phyloP scores from a whole-genome alignment of 148 eudicot species.

The Bassia scoparia region DNA sequence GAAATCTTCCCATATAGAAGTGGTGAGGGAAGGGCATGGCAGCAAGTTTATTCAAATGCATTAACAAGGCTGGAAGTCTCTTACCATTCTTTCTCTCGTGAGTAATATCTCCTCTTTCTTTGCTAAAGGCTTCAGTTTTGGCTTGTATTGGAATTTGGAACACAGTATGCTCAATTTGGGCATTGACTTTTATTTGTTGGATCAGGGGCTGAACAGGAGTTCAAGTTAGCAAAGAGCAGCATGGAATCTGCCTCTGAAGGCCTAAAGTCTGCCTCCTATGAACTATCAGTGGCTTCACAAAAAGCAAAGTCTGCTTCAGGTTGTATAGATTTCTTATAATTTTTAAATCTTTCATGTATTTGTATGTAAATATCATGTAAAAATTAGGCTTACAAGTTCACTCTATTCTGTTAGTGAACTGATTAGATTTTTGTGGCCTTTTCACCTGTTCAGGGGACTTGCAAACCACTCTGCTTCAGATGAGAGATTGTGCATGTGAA shows the following conservation, averaged over 20 bases:
- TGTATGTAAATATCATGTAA: not conserved
- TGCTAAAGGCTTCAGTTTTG: slow-evolving; percentile 2
- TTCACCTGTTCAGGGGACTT: slow-evolving; percentile 61
- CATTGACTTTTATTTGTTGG: slow-evolving; percentile 9
- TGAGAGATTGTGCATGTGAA: slow-evolving; percentile 91
- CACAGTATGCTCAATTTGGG: not conserved
- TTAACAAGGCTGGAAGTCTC: slow-evolving; percentile 71
- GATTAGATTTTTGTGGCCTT: slow-evolving; percentile 13
- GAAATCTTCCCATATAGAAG: slow-evolving; percentile 52
- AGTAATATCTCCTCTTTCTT: slow-evolving; percentile 30
- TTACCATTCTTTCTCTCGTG: slow-evolving; percentile 74
- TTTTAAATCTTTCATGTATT: not conserved
- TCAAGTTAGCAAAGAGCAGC: slow-evolving; percentile 70
- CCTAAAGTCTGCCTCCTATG: slow-evolving; percentile 70
- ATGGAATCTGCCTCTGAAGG: slow-evolving; percentile 79
- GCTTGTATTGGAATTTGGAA: not conserved
- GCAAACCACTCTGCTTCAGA: slow-evolving; percentile 78
- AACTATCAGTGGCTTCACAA: slow-evolving; percentile 65
- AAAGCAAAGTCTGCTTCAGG: slow-evolving; percentile 92
- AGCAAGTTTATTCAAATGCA: slow-evolving; percentile 72
- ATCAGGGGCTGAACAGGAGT: slow-evolving; percentile 85
- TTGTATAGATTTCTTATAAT: slow-evolving; percentile 19
- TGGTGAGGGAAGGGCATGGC: slow-evolving; percentile 78
- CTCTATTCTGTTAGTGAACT: slow-evolving; percentile 2
- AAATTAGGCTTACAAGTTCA: not conserved